Conservation (phyloP, 2,329 filamentous ascomycete genomes). For the Neophaeococcomyces aloes region DNA sequence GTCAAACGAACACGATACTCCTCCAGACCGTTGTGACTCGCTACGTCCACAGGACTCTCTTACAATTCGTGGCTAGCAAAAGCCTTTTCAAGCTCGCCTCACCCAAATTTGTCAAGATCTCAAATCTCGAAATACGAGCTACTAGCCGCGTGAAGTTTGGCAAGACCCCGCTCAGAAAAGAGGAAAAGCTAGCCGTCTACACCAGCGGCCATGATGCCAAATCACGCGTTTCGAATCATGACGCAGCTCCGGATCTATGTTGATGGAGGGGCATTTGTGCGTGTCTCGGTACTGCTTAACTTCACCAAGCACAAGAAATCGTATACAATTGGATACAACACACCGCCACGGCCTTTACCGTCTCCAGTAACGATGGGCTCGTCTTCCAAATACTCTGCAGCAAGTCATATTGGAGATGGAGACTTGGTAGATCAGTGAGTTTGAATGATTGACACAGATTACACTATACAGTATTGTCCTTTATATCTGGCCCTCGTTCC, state of each 20-base stretch:
- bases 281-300: no score
- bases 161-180: no score
- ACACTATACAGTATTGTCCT: no score
- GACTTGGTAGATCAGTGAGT: background rate
- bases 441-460: no score
- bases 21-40: background rate
- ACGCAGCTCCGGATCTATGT: background rate
- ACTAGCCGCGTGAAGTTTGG: background rate
- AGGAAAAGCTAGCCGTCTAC: no score
- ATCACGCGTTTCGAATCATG: background rate
- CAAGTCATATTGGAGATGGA: background rate
- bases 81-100: background rate
- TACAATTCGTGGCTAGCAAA: background rate
- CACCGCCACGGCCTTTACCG: background rate
- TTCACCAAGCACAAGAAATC: background rate
- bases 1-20: no score
- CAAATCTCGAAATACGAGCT: background rate
- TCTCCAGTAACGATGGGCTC: background rate
- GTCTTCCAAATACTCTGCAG: slow-evolving; percentile 6
- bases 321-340: slow-evolving; percentile 1
- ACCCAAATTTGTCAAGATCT: slow-evolving; percentile 1
- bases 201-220: no score
- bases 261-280: background rate
- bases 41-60: background rate
- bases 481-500: no score